Evolutionary conservation across 1,284 basidiomycete genomes (phyloP), one percentile per base, ranked within the genome.

Genomic region (Apiotrichum gracile): DNA sequence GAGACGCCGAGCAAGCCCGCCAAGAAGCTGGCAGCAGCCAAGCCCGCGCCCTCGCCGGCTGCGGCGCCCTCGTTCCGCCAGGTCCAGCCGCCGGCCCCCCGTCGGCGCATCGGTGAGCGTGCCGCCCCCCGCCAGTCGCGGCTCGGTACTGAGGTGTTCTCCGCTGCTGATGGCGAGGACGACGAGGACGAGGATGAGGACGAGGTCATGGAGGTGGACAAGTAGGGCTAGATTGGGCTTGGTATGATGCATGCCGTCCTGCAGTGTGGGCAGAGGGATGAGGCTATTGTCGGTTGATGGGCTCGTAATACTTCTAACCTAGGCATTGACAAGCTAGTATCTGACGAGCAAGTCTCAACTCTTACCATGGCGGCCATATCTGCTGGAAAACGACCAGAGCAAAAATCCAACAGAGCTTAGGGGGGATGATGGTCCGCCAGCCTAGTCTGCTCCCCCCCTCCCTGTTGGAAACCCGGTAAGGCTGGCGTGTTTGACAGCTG

Each of bases 121-220:
- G 55, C 51, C 1, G 67, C 69, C 2, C 69, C 70, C 0, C 47
- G 66, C 40, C 58, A 64, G 0, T 69, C 66, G 1, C 61, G 63
- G 34, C 56, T 74, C 25, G 62, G 67, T 26, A 55, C 69, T 52
- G 69, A 69, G 54, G 69, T 73, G 31, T 68, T 68, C 54, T 62
- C 66, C 10, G 65, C 67, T 14, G 49, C 54, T 16, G 54, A 60
- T n/a, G 53, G 52, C 12, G 54, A 59, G 16, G 52, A 63, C 5
- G 55, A 59, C 14, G 46, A 50, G 22, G 55, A 47, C n/a, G 54
- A 54, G 9, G 54, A 47, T 19, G 48, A 49, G 29, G 45, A 51
- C 21, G 56, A 53, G 29, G 48, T 50, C 35, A 69, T 68, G 68
- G 70, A 70, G 14, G 65, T 68, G 27, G 69, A 70, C 53, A 61